A percentile compares a stretch with the other conserved stretches of the same genome.
Conservation (phyloP, 176 grass and related monocot species). For the Tillandsia fasciculata region DNA sequence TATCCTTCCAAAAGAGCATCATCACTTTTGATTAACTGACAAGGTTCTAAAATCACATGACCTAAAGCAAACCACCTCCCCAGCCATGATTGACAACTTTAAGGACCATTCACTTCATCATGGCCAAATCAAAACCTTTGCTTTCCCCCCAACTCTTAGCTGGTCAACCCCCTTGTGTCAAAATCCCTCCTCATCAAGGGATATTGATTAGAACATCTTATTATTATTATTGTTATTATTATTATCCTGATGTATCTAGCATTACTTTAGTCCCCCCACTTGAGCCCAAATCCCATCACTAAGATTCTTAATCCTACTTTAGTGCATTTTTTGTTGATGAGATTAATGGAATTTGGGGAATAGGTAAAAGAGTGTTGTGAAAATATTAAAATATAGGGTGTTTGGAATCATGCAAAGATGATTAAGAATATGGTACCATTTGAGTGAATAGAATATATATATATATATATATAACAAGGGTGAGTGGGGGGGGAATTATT, state of each 20-base stretch:
- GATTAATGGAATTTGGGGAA: background rate
- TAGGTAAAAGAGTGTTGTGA: background rate
- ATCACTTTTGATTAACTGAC: slow-evolving; percentile 21
- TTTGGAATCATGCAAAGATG: slow-evolving; percentile 17
- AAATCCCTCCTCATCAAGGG: background rate
- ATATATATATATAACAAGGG: slow-evolving; percentile 1
- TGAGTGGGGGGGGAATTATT: slow-evolving; percentile 5
- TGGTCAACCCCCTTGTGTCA: background rate
- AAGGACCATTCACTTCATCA: slow-evolving; percentile 17
- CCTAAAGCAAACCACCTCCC: slow-evolving; percentile 13
- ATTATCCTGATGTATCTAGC: background rate
- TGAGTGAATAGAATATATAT: slow-evolving; percentile 6
- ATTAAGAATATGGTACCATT: background rate
- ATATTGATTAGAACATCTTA: background rate
- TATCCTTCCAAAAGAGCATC: background rate
- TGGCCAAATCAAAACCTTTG: slow-evolving; percentile 11
- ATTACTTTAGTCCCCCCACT: slow-evolving; percentile 16
- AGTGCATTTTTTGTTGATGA: background rate
- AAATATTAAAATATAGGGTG: background rate
- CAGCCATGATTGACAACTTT: slow-evolving; percentile 25
- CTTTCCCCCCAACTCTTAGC: background rate
- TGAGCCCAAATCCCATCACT: background rate
- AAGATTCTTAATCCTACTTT: slow-evolving; percentile 10
- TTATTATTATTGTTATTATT: background rate
- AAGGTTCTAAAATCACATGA: slow-evolving; percentile 33